phyloP scores from a whole-genome alignment of 1,139 yeast species.

The Yamadazyma atmosphaerica region DNA sequence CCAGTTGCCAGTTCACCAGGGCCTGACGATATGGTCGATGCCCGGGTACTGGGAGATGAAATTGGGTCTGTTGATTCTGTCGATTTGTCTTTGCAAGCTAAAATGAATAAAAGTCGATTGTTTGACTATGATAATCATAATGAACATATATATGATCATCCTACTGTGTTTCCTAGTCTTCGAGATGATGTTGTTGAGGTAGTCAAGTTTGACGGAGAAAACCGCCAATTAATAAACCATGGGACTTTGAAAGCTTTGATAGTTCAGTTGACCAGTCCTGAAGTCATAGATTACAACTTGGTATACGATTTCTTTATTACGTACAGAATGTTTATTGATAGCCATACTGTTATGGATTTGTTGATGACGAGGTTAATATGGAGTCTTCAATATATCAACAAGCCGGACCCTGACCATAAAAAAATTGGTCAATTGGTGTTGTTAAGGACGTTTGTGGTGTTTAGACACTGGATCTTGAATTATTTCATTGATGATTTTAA shows the following conservation, averaged over 20 bases:
- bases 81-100: too few species aligned
- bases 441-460: constrained; percentile 82
- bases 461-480: constrained; percentile 87
- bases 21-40: not conserved
- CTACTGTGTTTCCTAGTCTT: constrained; percentile 34
- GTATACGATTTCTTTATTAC: constrained; percentile 85
- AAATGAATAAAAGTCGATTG: constrained; percentile 12
- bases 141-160: constrained; percentile 45
- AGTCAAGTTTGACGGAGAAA: constrained; percentile 38
- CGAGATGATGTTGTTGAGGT: constrained; percentile 20
- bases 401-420: constrained; percentile 29
- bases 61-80: too few species aligned
- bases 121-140: constrained; percentile 37
- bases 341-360: constrained; percentile 57
- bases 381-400: constrained; percentile 57
- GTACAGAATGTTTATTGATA: constrained; percentile 67
- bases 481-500: constrained; percentile 72
- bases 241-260: constrained; percentile 56
- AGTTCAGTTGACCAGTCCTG: constrained; percentile 77
- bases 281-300: constrained; percentile 72
- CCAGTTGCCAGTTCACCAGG: not conserved
- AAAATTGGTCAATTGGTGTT: constrained; percentile 66
- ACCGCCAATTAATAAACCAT: constrained; percentile 37
- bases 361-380: constrained; percentile 69
- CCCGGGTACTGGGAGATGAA: too few species aligned